Evolutionary conservation across 768 basidiomycete genomes (phyloP).

Genomic region (Phlegmacium glaucopus): DNA sequence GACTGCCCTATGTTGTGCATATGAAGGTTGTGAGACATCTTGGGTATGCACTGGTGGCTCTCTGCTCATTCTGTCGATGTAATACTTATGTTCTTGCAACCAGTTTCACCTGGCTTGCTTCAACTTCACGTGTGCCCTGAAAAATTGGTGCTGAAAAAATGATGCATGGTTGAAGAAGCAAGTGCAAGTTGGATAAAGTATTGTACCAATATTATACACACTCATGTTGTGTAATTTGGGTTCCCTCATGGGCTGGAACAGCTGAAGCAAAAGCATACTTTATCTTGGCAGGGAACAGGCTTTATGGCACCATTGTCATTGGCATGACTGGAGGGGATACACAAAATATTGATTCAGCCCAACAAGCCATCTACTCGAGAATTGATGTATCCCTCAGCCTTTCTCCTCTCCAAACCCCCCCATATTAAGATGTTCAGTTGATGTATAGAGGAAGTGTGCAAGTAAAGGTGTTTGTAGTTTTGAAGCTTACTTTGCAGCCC

Average conservation of each 20-base stretch:
- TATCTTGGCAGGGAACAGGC: background rate
- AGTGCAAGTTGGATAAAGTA: no score
- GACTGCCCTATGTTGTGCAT: no score
- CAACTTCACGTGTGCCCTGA: no score
- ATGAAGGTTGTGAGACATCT: no score
- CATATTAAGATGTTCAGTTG: conserved; percentile 41
- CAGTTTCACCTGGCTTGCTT: no score
- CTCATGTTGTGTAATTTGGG: conserved; percentile 50
- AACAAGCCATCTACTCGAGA: conserved; percentile 42
- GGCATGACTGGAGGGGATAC: conserved; percentile 1
- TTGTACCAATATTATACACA: no score
- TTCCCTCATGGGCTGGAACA: conserved; percentile 47
- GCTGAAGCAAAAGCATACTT: conserved; percentile 39
- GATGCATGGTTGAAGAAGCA: no score
- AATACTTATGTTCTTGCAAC: no score
- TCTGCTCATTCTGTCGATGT: no score
- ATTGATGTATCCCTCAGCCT: conserved; percentile 49
- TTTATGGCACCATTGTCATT: conserved; percentile 4
- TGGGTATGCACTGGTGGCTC: no score
- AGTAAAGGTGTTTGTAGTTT: conserved; percentile 49
- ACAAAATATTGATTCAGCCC: conserved; percentile 15
- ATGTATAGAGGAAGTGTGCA: conserved; percentile 38
- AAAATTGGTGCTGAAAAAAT: no score
- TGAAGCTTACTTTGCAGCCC: conserved; percentile 39
- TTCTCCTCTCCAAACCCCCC: conserved; percentile 33